Percentiles rank a stretch among this genome's conserved stretches.
phyloP scores from a whole-genome alignment of 2,329 filamentous ascomycete genomes.

The Penicillium sclerotiorum region DNA sequence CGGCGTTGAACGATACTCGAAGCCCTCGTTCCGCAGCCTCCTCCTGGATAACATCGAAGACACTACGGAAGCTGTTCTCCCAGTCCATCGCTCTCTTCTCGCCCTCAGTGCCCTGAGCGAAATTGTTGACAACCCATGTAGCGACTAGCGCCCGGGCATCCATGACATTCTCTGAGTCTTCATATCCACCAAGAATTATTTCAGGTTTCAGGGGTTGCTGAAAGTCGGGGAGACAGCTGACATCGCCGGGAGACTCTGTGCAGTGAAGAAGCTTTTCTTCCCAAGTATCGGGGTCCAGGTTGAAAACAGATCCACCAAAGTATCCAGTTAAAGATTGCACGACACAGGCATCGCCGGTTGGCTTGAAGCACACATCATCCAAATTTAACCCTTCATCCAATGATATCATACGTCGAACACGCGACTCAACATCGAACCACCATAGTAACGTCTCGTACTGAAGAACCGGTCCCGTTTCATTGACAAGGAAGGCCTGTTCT shows the following conservation, averaged over 20 bases:
- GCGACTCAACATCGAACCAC: slow-evolving; percentile 90
- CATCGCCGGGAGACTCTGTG: slow-evolving; percentile 71
- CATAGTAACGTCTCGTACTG: slow-evolving; percentile 86
- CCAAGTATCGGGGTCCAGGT: slow-evolving; percentile 71
- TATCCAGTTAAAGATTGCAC: slow-evolving; percentile 92
- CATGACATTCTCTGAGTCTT: slow-evolving; percentile 63
- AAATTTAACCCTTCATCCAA: slow-evolving; percentile 68
- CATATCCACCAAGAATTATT: slow-evolving; percentile 82
- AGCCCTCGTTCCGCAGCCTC: slow-evolving; percentile 79
- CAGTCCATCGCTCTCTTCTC: slow-evolving; percentile 81
- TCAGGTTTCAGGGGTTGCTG: slow-evolving; percentile 84
- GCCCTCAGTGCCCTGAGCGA: slow-evolving; percentile 70
- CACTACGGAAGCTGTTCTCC: slow-evolving; percentile 75
- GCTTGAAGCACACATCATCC: slow-evolving; percentile 90
- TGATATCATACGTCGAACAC: slow-evolving; percentile 73
- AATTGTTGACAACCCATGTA: slow-evolving; percentile 94
- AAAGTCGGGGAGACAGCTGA: slow-evolving; percentile 80
- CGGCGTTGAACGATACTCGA: slow-evolving; percentile 89
- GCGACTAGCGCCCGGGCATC: slow-evolving; percentile 80
- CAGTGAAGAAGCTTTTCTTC: slow-evolving; percentile 71
- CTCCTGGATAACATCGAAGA: slow-evolving; percentile 74
- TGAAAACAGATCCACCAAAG: slow-evolving; percentile 68
- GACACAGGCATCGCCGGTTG: slow-evolving; percentile 83
- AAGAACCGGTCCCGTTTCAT: slow-evolving; percentile 77
- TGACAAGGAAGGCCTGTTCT: slow-evolving; percentile 91